These are phyloP conservation scores for Solanum chiquidenum DNA, from an alignment of 257 asterid genomes.

Conservation along the genomic window DNA sequence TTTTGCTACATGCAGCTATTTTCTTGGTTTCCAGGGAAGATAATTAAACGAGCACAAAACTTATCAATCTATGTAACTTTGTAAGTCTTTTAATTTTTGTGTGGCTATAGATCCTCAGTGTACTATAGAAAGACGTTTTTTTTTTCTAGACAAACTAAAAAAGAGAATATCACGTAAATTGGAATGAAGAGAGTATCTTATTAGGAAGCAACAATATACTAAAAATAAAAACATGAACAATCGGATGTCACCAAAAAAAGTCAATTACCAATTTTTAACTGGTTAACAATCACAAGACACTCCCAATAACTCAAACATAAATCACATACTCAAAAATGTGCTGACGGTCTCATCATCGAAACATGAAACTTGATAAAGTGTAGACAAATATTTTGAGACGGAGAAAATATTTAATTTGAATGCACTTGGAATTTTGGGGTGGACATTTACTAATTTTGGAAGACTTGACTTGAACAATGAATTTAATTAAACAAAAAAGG, in stretches of 20 bases:
- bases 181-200: not conserved
- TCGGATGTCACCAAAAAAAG: not conserved
- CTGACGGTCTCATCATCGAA: too few relatives aligned
- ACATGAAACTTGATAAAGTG: too few relatives aligned
- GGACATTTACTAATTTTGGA: too few relatives aligned
- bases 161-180: not conserved
- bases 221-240: not conserved
- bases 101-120: not conserved
- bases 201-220: too few relatives aligned
- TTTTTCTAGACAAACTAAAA: not conserved
- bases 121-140: not conserved
- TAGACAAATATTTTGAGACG: too few relatives aligned
- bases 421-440: too few relatives aligned
- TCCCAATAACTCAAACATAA: too few relatives aligned
- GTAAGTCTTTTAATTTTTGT: not conserved
- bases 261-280: not conserved
- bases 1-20: not conserved
- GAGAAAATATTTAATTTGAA: too few relatives aligned
- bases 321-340: too few relatives aligned
- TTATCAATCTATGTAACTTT: not conserved
- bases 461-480: too few relatives aligned
- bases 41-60: not conserved
- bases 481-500: too few relatives aligned
- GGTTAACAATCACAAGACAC: not conserved
- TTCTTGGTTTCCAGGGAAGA: not conserved